A percentile compares a stretch with the other conserved stretches of the same genome.
These are phyloP conservation scores for Jacaranda mimosifolia DNA, from an alignment of 257 asterid species.

Conservation along the genomic window DNA sequence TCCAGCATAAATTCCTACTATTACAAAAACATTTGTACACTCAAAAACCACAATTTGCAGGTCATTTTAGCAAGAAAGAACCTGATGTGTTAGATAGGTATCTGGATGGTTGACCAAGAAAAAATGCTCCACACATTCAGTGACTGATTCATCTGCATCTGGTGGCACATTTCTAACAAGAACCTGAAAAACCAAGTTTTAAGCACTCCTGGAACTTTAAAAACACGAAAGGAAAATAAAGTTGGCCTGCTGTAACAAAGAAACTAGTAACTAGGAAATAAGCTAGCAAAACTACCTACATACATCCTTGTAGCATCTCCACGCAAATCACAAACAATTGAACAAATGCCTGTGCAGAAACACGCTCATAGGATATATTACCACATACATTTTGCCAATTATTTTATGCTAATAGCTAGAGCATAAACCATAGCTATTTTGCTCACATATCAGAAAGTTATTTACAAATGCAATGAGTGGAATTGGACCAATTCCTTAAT, in stretches of 20 bases:
- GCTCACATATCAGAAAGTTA: not conserved
- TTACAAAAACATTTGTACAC: not conserved
- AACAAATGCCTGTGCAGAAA: conserved; percentile 7
- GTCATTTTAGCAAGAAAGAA: conserved; percentile 33
- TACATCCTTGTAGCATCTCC: conserved; percentile 1
- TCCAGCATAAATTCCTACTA: conserved; percentile 21
- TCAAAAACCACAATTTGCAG: conserved; percentile 13
- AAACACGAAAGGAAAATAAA: conserved; percentile 23
- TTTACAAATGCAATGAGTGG: not conserved
- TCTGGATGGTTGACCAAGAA: conserved; percentile 97
- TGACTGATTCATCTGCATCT: conserved; percentile 85
- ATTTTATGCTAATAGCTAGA: conserved; percentile 4
- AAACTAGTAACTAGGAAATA: conserved; percentile 24
- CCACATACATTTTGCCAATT: conserved; percentile 5
- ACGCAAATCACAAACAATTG: not conserved
- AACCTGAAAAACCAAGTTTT: conserved; percentile 59
- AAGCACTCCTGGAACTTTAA: conserved; percentile 13
- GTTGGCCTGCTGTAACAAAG: conserved; percentile 5
- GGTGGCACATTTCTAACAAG: conserved; percentile 92
- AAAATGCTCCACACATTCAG: conserved; percentile 88
- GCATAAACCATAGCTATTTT: not conserved
- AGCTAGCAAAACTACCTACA: conserved; percentile 16
- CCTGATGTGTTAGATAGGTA: conserved; percentile 92
- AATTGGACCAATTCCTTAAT: too few species aligned
- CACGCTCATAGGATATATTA: not conserved